Evolutionary conservation across 495 filamentous ascomycete genomes (phyloP).

Genomic region (Letharia columbiana): DNA sequence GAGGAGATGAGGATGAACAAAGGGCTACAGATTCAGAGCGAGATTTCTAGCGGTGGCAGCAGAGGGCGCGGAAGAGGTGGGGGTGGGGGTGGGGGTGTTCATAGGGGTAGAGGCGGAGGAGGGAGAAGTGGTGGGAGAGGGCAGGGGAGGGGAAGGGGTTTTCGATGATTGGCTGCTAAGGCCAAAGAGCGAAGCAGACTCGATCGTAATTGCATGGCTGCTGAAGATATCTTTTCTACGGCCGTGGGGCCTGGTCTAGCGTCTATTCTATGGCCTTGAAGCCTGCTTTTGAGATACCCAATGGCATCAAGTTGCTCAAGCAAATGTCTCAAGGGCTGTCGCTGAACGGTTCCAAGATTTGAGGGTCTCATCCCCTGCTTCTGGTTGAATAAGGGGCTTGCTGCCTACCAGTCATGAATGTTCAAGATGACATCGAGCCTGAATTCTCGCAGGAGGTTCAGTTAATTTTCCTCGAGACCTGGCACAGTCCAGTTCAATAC

Average conservation of each 20-base stretch:
- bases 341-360: neutral
- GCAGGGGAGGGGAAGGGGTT: constrained; percentile 9
- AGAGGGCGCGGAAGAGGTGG: constrained; percentile 28
- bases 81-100: constrained; percentile 19
- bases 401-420: too few species aligned
- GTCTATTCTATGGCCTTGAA: neutral
- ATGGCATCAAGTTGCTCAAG: neutral
- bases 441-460: neutral
- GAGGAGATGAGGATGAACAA: constrained; percentile 40
- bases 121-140: constrained; percentile 32
- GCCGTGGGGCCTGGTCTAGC: neutral
- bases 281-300: constrained; percentile 2
- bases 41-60: constrained; percentile 27
- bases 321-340: neutral
- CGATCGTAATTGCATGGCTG: neutral
- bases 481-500: constrained; percentile 51
- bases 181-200: neutral
- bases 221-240: neutral
- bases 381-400: neutral
- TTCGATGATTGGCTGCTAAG: neutral
- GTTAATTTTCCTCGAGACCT: neutral
- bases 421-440: too few species aligned
- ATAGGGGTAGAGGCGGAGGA: constrained; percentile 27
- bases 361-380: neutral
- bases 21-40: constrained; percentile 29